Base-by-base conservation (phyloP, 83 land plant genomes). In the Picea abies region DNA sequence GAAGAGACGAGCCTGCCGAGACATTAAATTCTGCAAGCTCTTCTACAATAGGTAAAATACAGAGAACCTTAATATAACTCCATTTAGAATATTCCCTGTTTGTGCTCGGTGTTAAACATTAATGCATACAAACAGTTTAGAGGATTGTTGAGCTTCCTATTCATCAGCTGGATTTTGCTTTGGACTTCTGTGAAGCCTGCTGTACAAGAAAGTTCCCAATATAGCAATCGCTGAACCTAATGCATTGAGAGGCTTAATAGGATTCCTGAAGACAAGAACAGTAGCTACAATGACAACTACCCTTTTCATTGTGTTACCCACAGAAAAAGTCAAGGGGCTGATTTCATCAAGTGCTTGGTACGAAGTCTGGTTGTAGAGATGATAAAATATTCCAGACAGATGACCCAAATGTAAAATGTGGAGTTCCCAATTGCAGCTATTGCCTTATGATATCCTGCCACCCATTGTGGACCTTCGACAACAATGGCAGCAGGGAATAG, bases 271-370 rank as follows among this genome's bases (percentile, higher is more conserved):
- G 23, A 88, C 90, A 63, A 94, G 67, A 16, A 94, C 86, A 16
- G 93, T 80, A 5, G 96, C 79, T 12, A 92, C 87, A 41, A 94
- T 94, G 60, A 92, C 95, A 78, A 85, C 89, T 70, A 94, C 92
- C 63, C 96, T 82, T 86, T 94, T 94, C 96, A 94, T 94, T 26
- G 96, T 94, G 71, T 94, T 94, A 19, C 96, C 96, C 9, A 94
- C 92, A 20, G 93, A 90, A 85, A 94, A 94, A 0, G 95, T 90
- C 35, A 94, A 84, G 1, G 96, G 96, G 79, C 91, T 90, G 65
- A 94, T 94, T 19, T 89, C 92, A 78, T 92, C 95, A 20, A 94
- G 87, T 12, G 96, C 93, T 82, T 90, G 90, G 82, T 94, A 94
- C 1, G 96, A 94, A 11, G 92, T 83, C 76, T 94, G 96, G 81